Conservation (phyloP, 345 rosid genomes). For the Gossypium arboreum region DNA sequence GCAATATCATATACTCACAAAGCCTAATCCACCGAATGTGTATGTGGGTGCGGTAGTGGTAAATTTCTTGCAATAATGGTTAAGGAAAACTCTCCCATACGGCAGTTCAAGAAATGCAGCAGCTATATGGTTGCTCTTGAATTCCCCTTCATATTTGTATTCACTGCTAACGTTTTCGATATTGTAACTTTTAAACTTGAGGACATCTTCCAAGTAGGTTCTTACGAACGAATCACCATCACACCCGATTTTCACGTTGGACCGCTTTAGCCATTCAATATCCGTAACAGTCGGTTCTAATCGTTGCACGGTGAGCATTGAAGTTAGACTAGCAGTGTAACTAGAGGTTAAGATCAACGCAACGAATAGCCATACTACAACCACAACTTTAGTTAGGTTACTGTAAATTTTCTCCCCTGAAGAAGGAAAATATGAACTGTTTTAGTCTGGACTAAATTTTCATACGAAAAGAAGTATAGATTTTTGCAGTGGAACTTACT, state of each 20-base stretch:
- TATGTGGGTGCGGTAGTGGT: conserved; percentile 18
- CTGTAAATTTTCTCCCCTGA: conserved; percentile 42
- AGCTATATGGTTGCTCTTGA: conserved; percentile 24
- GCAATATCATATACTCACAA: conserved; percentile 33
- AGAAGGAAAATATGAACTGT: background rate
- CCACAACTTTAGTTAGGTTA: conserved; percentile 44
- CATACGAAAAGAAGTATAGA: too few relatives aligned
- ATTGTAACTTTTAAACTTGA: conserved; percentile 21
- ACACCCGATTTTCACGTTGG: conserved; percentile 40
- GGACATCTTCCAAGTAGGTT: conserved; percentile 30
- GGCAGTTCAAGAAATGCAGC: conserved; percentile 59
- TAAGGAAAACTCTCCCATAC: conserved; percentile 38
- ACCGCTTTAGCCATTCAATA: conserved; percentile 27
- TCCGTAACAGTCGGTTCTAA: conserved; percentile 35
- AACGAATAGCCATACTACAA: conserved; percentile 55
- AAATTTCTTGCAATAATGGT: conserved; percentile 35
- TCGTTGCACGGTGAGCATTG: conserved; percentile 48
- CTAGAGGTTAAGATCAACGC: conserved; percentile 51
- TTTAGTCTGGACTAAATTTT: too few relatives aligned
- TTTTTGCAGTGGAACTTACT: conserved; percentile 29
- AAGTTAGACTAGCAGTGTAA: conserved; percentile 56
- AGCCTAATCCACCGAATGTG: conserved; percentile 60
- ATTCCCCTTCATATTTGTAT: conserved; percentile 22
- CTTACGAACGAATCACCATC: conserved; percentile 45
- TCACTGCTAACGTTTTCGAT: conserved; percentile 23